These are phyloP conservation scores for Skeletonema potamos DNA, from an alignment of 108 stramenopile genomes.

Conservation along the genomic window DNA sequence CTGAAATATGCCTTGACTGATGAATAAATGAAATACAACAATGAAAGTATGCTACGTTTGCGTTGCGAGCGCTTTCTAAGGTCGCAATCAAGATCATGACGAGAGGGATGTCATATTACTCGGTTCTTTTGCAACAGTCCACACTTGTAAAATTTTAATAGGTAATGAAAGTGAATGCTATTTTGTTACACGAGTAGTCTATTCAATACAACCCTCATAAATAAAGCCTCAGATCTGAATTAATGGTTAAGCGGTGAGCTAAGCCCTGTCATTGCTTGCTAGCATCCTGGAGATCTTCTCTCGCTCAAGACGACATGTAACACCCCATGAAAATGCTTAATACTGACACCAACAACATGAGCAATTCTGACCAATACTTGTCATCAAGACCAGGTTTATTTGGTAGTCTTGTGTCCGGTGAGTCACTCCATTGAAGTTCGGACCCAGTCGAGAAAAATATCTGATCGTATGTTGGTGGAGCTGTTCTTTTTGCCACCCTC, in stretches of 20 bases:
- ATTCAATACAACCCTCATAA: neutral
- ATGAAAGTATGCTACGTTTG: neutral
- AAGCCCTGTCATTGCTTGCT: no score
- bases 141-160: neutral
- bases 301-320: neutral
- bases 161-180: neutral
- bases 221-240: neutral
- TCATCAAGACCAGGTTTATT: neutral
- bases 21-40: constrained; percentile 5
- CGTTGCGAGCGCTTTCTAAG: neutral
- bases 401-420: neutral
- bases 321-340: neutral
- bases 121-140: neutral
- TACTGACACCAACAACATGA: neutral
- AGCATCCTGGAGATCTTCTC: neutral
- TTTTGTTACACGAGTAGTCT: neutral
- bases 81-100: neutral
- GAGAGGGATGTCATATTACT: neutral
- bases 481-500: neutral
- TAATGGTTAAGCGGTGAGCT: no score
- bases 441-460: neutral
- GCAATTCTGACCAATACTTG: neutral
- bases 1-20: constrained; percentile 64
- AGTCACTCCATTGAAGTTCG: neutral
- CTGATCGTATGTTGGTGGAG: no score